phyloP scores from a whole-genome alignment of 495 filamentous ascomycete genomes.

The Bryoglossum gracile region DNA sequence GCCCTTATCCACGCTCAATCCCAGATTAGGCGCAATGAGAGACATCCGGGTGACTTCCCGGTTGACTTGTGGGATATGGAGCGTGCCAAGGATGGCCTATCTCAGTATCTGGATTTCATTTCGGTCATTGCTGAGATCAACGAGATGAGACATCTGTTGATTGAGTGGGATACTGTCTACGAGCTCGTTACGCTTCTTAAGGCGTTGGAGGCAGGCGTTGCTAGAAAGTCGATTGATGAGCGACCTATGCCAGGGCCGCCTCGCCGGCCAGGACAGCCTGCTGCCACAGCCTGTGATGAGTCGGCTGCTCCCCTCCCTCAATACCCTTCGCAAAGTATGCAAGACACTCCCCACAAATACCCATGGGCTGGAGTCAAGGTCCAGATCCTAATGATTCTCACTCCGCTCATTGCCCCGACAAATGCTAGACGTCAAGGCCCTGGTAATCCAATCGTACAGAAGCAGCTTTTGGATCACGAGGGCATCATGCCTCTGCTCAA shows the following conservation, averaged over 20 bases:
- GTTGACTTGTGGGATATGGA: conserved; percentile 97
- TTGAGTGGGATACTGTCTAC: conserved; percentile 80
- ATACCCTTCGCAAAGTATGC: conserved; percentile 40
- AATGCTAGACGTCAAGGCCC: conserved; percentile 30
- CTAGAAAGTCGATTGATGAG: conserved; percentile 53
- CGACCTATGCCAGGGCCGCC: conserved; percentile 29
- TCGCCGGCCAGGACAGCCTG: conserved; percentile 12
- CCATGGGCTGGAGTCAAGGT: conserved; percentile 93
- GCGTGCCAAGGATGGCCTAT: conserved; percentile 72
- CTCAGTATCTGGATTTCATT: conserved; percentile 89
- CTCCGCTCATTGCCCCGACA: conserved; percentile 60
- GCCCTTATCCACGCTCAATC: conserved; percentile 89
- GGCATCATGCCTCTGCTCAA: conserved; percentile 79
- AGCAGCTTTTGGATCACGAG: conserved; percentile 72
- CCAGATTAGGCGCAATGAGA: conserved; percentile 65
- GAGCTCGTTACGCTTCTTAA: conserved; percentile 80
- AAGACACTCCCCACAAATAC: conserved; percentile 78
- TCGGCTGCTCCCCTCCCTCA: conserved; percentile 29
- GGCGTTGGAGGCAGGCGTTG: conserved; percentile 77
- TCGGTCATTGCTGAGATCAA: conserved; percentile 76
- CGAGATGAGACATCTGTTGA: conserved; percentile 54
- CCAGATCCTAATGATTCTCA: conserved; percentile 79
- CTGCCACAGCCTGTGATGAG: conserved; percentile 23
- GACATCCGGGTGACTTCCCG: conserved; percentile 67
- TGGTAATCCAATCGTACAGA: conserved; percentile 65